Base-by-base conservation (phyloP, 306 rosid species). In the Dryas octopetala region DNA sequence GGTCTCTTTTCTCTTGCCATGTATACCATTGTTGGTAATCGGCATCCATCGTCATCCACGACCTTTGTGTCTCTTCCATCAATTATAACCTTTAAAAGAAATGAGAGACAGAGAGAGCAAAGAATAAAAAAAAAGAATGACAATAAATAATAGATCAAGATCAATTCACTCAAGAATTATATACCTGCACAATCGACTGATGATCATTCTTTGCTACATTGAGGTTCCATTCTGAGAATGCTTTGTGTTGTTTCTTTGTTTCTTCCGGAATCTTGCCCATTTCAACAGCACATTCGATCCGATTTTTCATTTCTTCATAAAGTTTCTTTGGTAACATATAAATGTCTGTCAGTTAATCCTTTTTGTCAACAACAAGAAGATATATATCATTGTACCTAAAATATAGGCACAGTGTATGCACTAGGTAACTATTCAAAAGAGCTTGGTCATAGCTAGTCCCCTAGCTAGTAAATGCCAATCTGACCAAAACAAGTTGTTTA, bases 1-100 rank as follows among this genome's bases (percentile, higher is more conserved):
- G 89, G 89, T 80, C 89, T 75, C 78, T 92, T 90, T 74, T 92
- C 96, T 10, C 96, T 74, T 48, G 96, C 83, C 90, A 88, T 19
- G 75, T 92, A 92, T 23, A 89, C 97, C 1, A 89, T 26, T 0
- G 76, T 88, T 16, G 93, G 91, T 50, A 88, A 68, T 72, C 44
- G 80, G 71, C 46, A 28, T 64, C 91, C 91, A 26, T 85, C 88
- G 14, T 64, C 71, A 62, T 92, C 97, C 47, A 82, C 67, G 40
- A 53, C 50, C 66, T 57, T 75, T 32, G 7, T 16, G 74, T 85
- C 88, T 64, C 87, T 86, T 79, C 93, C 93, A 71, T 82, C 89
- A 19, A 77, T 58, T 63, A 92, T 82, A 8, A 88, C 85, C 96
- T 91, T 38, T 16, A 54, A 23, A 66, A 59, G 2, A 38, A 54